These are phyloP conservation scores for Candida sanyaensis DNA, from an alignment of 1,139 yeast species.

Conservation along the genomic window DNA sequence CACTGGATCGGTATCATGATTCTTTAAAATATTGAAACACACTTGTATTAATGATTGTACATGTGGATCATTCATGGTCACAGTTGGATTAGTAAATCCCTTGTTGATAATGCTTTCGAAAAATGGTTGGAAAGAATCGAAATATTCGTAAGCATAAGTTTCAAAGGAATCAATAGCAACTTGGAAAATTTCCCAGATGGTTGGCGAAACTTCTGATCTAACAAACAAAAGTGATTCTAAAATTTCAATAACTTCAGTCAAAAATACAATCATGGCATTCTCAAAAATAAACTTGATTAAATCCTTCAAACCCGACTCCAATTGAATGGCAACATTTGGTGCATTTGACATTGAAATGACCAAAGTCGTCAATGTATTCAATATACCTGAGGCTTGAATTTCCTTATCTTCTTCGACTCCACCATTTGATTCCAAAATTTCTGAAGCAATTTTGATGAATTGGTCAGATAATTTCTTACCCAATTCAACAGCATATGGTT, in stretches of 20 bases:
- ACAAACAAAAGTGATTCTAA: conserved; percentile 49
- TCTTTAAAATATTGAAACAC: conserved; percentile 37
- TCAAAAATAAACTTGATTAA: conserved; percentile 49
- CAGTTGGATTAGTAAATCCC: conserved; percentile 41
- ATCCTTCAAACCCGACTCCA: conserved; percentile 43
- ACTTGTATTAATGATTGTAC: conserved; percentile 42
- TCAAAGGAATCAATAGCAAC: conserved; percentile 49
- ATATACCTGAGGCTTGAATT: conserved; percentile 53
- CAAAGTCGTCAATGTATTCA: conserved; percentile 53
- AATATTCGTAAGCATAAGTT: conserved; percentile 55
- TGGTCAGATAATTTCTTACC: conserved; percentile 49
- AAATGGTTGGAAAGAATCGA: conserved; percentile 50
- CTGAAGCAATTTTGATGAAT: conserved; percentile 46
- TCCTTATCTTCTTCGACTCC: conserved; percentile 46
- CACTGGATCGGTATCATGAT: conserved; percentile 41
- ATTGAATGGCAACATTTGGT: conserved; percentile 41
- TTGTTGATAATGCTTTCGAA: conserved; percentile 49
- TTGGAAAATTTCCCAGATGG: conserved; percentile 48
- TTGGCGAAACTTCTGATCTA: conserved; percentile 43
- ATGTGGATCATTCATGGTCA: conserved; percentile 37
- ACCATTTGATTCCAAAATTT: conserved; percentile 36
- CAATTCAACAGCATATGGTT: conserved; percentile 57
- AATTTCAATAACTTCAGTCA: conserved; percentile 51
- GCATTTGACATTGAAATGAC: conserved; percentile 54
- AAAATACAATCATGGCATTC: conserved; percentile 48